Conservation (phyloP, 805 yeast species). For the Ogataea minuta region DNA sequence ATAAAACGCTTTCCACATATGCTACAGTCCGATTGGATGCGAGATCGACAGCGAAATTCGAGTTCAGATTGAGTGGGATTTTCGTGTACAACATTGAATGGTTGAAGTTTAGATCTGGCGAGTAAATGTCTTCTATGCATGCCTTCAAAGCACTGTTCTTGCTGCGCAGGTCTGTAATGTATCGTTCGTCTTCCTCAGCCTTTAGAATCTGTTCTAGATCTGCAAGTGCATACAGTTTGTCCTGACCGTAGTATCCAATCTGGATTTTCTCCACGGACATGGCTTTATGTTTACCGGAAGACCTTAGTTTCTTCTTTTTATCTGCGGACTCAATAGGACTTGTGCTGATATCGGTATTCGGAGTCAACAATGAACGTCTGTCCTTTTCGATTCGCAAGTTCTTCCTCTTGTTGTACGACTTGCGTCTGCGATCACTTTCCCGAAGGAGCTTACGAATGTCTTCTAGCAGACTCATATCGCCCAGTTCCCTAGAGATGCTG, state of each 20-base stretch:
- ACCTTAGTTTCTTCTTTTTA: constrained; percentile 4
- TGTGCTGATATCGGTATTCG: constrained; percentile 7
- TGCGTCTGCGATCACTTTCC: constrained; percentile 29
- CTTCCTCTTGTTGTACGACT: constrained; percentile 28
- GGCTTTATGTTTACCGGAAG: constrained; percentile 6
- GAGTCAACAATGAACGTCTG: constrained; percentile 9
- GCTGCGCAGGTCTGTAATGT: constrained; percentile 20
- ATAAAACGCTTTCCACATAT: constrained; percentile 26
- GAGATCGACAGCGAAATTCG: constrained; percentile 21
- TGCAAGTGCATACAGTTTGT: constrained; percentile 20
- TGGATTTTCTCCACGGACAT: constrained; percentile 16
- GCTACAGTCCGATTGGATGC: constrained; percentile 30
- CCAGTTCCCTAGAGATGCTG: constrained; percentile 14
- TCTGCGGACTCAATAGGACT: constrained; percentile 11
- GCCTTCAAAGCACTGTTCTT: constrained; percentile 18
- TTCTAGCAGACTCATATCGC: constrained; percentile 14
- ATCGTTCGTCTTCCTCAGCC: constrained; percentile 27
- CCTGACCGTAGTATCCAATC: constrained; percentile 17
- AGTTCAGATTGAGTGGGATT: constrained; percentile 23
- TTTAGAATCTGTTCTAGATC: constrained; percentile 23
- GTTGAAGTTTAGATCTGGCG: constrained; percentile 12
- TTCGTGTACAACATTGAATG: constrained; percentile 30
- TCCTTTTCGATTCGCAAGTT: constrained; percentile 13
- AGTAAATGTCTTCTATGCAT: constrained; percentile 27
- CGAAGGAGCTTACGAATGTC: constrained; percentile 23